Base-by-base conservation (phyloP, 1,284 basidiomycete genomes). In the Phellinidium pouzarii region DNA sequence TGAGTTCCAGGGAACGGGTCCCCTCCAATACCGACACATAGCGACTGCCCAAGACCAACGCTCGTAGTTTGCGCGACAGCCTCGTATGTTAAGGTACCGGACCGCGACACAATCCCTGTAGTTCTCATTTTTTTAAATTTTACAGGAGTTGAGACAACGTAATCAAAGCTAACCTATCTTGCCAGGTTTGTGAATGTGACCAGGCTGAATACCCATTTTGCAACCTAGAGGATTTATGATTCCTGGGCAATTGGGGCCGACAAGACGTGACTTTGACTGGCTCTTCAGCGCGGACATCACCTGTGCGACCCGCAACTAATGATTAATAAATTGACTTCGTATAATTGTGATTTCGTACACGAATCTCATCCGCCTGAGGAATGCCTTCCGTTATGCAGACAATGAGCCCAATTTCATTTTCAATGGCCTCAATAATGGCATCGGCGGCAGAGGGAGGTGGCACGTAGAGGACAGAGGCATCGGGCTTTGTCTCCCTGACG, bases 171-270 rank as follows among this genome's bases (percentile, higher is more conserved):
- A 59, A 87, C 93, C 93, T 61, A 96, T 94, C 61, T 88, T 93
- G 53, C 95, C 95, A 52, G 95, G 92, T 59, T 73, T 91, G 76
- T 98, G 95, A 62, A 99, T 95, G 67, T 96, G 93, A 38, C 94
- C 95, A 23, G 96, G 96, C 75, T 98, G 95, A 68, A 99, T 99
- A 58, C 96, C 96, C 84, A 99, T 98, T 78, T 99, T 99, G 78
- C 96, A 99, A 14, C 95, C 95, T 53, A 89, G 79, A 25, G 94
- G 92, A 66, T 94, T 94, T 66, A 99, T 98, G 64, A 99, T 86
- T 68, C 96, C 96, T 3, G 96, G 96, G 73, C 96, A 99, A 72
- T 99, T 99, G 43, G 93, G 94, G 27, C 93, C 93, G 48, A 96
- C 89, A 61, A 99, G 86, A 62, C 96, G 86, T 55, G 92, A 95